A percentile compares a stretch with the other conserved stretches of the same genome.
These are phyloP conservation scores for Ilex aquifolium DNA, from an alignment of 257 asterid species.

Conservation along the genomic window DNA sequence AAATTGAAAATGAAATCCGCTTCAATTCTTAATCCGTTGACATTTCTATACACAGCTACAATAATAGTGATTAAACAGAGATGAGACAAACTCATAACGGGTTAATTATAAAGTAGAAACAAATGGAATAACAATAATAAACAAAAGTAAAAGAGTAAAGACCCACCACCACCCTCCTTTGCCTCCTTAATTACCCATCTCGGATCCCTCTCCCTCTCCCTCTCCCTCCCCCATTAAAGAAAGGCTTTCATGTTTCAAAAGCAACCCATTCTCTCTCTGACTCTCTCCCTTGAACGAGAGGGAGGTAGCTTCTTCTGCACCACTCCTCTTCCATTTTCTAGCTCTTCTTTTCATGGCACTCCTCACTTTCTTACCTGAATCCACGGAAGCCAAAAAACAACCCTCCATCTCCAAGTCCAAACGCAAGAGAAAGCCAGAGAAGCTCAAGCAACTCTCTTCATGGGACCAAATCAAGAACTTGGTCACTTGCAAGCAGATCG, in stretches of 20 bases:
- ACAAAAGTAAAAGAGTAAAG: neutral
- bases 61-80: too few relatives aligned
- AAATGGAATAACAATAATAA: too few relatives aligned
- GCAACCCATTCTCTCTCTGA: neutral
- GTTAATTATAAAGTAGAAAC: too few relatives aligned
- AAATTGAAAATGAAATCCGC: too few relatives aligned
- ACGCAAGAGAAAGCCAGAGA: neutral
- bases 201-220: neutral
- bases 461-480: constrained; percentile 3
- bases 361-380: neutral
- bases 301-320: neutral
- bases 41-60: too few relatives aligned
- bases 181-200: constrained; percentile 2
- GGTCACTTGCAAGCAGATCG: neutral
- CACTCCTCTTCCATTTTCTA: neutral
- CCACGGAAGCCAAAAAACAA: neutral
- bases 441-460: neutral
- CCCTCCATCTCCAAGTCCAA: neutral
- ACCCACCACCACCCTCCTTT: neutral
- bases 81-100: too few relatives aligned
- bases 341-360: constrained; percentile 1
- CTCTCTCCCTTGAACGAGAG: neutral
- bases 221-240: neutral
- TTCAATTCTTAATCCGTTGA: too few relatives aligned
- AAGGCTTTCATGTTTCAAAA: neutral